Conservation (phyloP, 345 rosid genomes). For the Gossypioides kirkii region DNA sequence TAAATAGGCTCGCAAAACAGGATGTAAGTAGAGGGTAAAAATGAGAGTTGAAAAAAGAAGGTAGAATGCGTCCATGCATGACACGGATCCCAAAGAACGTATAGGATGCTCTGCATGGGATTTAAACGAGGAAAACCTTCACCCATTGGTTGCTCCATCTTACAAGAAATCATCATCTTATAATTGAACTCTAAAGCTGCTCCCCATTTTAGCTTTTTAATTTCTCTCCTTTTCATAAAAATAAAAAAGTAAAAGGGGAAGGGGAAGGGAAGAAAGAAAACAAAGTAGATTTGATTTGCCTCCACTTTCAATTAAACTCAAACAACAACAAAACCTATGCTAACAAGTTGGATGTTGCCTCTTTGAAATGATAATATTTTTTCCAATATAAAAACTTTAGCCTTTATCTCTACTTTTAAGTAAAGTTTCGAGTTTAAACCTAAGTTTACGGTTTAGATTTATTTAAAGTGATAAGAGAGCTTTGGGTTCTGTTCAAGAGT, state of each 20-base stretch:
- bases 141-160: constrained; percentile 35
- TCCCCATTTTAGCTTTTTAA: constrained; percentile 12
- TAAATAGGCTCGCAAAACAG: not conserved
- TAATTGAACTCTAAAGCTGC: constrained; percentile 49
- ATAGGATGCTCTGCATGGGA: constrained; percentile 55
- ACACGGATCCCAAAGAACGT: constrained; percentile 19
- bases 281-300: constrained; percentile 34
- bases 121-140: constrained; percentile 9
- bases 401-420: no score
- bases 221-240: constrained; percentile 26
- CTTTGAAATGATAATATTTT: no score
- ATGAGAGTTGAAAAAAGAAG: not conserved
- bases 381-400: no score
- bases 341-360: no score
- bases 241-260: not conserved
- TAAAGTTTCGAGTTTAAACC: no score
- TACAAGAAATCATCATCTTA: constrained; percentile 79
- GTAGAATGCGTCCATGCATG: constrained; percentile 10
- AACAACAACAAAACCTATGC: not conserved
- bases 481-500: no score
- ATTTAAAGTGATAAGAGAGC: no score
- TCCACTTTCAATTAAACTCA: not conserved
- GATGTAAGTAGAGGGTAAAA: not conserved
- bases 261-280: not conserved
- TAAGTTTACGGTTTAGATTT: no score